Conservation (phyloP, 2,329 filamentous ascomycete species). For the Lasiodiplodia citricola region DNA sequence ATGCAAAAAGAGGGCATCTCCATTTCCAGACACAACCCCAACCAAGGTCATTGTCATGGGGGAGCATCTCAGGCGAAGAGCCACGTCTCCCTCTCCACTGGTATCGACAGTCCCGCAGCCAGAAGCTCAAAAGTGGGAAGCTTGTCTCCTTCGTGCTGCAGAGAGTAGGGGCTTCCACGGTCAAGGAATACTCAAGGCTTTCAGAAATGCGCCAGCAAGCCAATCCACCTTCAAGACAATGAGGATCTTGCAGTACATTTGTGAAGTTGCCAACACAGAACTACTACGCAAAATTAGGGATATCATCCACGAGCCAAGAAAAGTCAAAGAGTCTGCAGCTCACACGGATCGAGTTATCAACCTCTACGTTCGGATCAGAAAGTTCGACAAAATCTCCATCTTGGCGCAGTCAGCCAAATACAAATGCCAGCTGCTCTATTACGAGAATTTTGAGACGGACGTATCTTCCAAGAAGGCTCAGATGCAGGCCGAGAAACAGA, state of each 20-base stretch:
- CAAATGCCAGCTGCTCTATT: not conserved
- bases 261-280: not conserved
- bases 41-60: not conserved
- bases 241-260: not conserved
- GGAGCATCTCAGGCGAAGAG: not conserved
- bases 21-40: not conserved
- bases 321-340: not conserved
- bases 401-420: not conserved
- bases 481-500: not conserved
- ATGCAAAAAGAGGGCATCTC: not conserved
- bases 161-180: not conserved
- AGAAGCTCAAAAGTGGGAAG: not conserved
- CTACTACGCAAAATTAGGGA: not conserved
- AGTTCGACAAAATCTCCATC: not conserved
- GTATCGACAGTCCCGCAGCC: not conserved
- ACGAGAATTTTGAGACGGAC: not conserved
- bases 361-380: not conserved
- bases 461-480: not conserved
- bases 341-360: not conserved
- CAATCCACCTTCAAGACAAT: not conserved
- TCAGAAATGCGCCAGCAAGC: not conserved
- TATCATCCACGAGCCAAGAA: not conserved
- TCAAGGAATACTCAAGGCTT: not conserved
- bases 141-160: not conserved
- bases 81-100: not conserved